Conservation (phyloP, 352 stramenopile species). For the Phytophthora pisi region DNA sequence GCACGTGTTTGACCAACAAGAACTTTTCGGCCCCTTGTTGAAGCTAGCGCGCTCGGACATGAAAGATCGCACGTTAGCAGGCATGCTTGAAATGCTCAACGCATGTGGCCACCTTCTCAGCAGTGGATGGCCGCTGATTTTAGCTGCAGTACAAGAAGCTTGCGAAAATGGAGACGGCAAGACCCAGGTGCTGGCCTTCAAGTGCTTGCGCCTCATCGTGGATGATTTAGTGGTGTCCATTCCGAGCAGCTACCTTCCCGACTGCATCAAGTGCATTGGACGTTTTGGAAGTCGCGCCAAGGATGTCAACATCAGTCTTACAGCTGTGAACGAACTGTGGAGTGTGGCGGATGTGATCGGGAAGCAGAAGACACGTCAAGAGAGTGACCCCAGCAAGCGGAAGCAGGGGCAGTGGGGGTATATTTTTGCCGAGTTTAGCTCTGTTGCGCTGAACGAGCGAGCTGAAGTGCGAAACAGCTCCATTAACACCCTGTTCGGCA, state of each 20-base stretch:
- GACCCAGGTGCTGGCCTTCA: slow-evolving; percentile 92
- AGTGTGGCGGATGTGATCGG: slow-evolving; percentile 90
- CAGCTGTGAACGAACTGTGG: slow-evolving; percentile 96
- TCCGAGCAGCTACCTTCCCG: slow-evolving; percentile 61
- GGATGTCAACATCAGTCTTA: slow-evolving; percentile 98
- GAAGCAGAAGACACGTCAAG: slow-evolving; percentile 49
- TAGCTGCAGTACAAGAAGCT: slow-evolving; percentile 69
- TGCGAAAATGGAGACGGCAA: slow-evolving; percentile 71
- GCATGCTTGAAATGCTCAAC: slow-evolving; percentile 82
- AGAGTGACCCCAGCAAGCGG: slow-evolving; percentile 18
- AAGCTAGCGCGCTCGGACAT: slow-evolving; percentile 73
- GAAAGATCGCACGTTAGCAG: slow-evolving; percentile 74
- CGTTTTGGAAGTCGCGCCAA: slow-evolving; percentile 93
- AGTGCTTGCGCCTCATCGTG: slow-evolving; percentile 96
- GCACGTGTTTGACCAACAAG: slow-evolving; percentile 73
- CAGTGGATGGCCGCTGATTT: slow-evolving; percentile 70
- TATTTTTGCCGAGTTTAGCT: slow-evolving; percentile 82
- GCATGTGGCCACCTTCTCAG: slow-evolving; percentile 75
- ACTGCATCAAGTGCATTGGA: slow-evolving; percentile 93
- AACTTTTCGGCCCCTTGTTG: slow-evolving; percentile 66
- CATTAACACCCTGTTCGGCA: slow-evolving; percentile 98
- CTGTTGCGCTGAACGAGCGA: slow-evolving; percentile 91
- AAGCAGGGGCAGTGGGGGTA: slow-evolving; percentile 62
- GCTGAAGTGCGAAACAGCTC: slow-evolving; percentile 97
- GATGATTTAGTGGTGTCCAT: slow-evolving; percentile 95